phyloP scores from a whole-genome alignment of 768 basidiomycete genomes.

The Glaciozyma antarctica region DNA sequence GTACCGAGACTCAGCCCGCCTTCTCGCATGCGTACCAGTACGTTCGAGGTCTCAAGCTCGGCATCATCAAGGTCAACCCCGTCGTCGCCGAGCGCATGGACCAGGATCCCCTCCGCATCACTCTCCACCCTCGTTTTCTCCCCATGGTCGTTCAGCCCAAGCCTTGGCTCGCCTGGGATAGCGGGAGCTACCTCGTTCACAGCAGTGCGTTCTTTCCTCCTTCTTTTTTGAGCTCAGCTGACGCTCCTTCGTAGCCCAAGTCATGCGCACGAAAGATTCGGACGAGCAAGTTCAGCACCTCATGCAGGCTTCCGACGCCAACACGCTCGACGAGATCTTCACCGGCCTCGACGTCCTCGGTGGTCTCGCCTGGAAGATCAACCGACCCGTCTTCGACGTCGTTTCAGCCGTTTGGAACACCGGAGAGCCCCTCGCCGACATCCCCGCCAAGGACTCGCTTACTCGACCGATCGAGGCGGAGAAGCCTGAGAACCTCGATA shows the following conservation, averaged over 20 bases:
- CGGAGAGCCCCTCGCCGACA: constrained; percentile 68
- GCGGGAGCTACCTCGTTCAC: constrained; percentile 77
- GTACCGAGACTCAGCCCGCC: constrained; percentile 69
- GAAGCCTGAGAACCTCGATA: constrained; percentile 40
- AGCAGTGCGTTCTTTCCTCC: constrained; percentile 48
- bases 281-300: constrained; percentile 71
- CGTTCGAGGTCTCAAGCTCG: constrained; percentile 84
- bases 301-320: constrained; percentile 57
- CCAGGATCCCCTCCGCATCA: constrained; percentile 57
- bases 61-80: constrained; percentile 77
- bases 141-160: constrained; percentile 90
- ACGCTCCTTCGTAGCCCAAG: constrained; percentile 45
- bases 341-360: constrained; percentile 84
- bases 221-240: neutral
- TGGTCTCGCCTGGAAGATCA: constrained; percentile 81
- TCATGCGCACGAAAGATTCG: constrained; percentile 90
- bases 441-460: constrained; percentile 59
- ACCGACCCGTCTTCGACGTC: constrained; percentile 62
- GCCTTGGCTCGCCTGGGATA: constrained; percentile 66
- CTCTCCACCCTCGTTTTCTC: constrained; percentile 82
- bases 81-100: constrained; percentile 67
- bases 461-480: constrained; percentile 50
- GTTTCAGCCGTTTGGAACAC: constrained; percentile 77
- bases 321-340: constrained; percentile 73
- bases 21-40: constrained; percentile 90